Base-by-base conservation (phyloP, 805 yeast species). In the Sugiyamaella smithiae region DNA sequence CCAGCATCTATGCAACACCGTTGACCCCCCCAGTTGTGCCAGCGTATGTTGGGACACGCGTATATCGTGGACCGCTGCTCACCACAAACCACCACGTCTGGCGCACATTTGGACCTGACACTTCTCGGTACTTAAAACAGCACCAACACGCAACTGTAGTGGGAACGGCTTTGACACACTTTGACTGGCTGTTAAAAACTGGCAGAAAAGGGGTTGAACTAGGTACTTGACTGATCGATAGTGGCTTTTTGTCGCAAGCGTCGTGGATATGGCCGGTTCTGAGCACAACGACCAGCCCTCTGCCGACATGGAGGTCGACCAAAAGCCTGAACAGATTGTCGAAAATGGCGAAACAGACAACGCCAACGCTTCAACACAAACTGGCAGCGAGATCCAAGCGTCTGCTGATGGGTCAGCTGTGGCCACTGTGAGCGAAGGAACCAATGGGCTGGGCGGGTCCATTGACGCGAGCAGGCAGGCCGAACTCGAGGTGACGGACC, bases 381-480 rank as follows among this genome's bases (percentile, higher is more conserved):
- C 26, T 22, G 24, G 20, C 43, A 14, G 29, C 36, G 33, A 29
- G 11, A 26, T 8, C 33, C 33, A 29, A n/a, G 33, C 33, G 33
- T 16, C 33, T 3, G 14, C 12, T n/a, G 37, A 28, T 28, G 31
- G 43, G 1, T 37, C 38, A 32, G 40, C 19, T 12, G 26, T 9
- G 6, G 17, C 22, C 40, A 22, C 16, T 9, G 40, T 2, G 9
- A 35, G 12, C 17, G 36, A 25, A 16, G 24, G 16, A n/a, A 23
- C 12, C 19, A 19, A 35, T 5, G 37, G 24, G 43, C 14, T 23
- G 28, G 40, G 6, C 29, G 48, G 16, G 55, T 45, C 19, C 45
- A 46, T n/a, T 43, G 43, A n/a, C 45, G 40, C 16, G 51, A 33
- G 26, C 28, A 19, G 33, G 12, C 41, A 40, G 43, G 33, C 33